Evolutionary conservation across 164 flowering plant species (phyloP).

Genomic region (Aristolochia fimbriata): DNA sequence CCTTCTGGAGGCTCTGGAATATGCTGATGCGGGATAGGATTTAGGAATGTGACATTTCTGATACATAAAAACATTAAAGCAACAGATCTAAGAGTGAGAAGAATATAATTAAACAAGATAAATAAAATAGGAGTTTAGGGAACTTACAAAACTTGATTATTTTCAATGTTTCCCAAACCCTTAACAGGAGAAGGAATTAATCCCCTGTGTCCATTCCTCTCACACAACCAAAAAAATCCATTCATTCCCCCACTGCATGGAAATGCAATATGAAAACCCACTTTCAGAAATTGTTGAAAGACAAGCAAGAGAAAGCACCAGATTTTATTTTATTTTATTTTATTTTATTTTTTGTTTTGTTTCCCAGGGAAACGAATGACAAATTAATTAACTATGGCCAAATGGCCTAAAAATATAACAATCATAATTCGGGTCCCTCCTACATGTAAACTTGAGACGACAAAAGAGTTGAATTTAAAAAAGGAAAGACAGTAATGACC

Average conservation of each 20-base stretch:
- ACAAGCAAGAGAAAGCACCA: too few species aligned
- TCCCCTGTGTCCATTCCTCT: slow-evolving; percentile 46
- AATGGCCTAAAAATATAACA: not conserved
- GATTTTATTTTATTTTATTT: too few species aligned
- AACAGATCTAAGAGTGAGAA: slow-evolving; percentile 3
- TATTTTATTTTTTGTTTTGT: too few species aligned
- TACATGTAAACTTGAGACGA: not conserved
- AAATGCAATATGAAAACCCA: slow-evolving; percentile 4
- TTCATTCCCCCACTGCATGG: slow-evolving; percentile 84
- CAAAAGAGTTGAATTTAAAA: not conserved
- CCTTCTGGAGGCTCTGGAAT: slow-evolving; percentile 70
- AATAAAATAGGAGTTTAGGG: not conserved
- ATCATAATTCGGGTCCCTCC: not conserved
- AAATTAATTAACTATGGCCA: not conserved
- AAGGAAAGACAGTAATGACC: slow-evolving; percentile 27
- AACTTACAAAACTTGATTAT: slow-evolving; percentile 69
- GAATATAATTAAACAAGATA: slow-evolving; percentile 2
- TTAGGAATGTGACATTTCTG: slow-evolving; percentile 71
- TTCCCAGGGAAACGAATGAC: too few species aligned
- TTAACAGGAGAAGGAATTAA: slow-evolving; percentile 49
- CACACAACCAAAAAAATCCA: slow-evolving; percentile 64
- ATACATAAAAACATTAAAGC: not conserved
- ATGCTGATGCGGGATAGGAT: slow-evolving; percentile 60
- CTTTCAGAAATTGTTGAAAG: not conserved
- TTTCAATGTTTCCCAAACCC: slow-evolving; percentile 39